Evolutionary conservation across 768 basidiomycete genomes (phyloP), one percentile per base, ranked within the genome.

Genomic region (Pulveroboletus sp.): DNA sequence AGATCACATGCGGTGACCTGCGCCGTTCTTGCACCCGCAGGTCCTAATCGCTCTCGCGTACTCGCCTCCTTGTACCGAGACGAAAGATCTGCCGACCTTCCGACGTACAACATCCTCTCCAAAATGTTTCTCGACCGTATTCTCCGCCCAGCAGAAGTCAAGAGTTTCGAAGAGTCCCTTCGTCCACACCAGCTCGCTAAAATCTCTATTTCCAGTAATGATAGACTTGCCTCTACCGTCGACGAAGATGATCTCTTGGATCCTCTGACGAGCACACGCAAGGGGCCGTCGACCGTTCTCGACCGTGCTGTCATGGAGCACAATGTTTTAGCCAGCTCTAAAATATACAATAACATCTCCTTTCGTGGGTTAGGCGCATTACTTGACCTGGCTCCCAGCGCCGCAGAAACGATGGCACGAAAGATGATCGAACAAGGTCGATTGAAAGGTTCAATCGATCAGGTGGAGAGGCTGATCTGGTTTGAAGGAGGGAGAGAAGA

Each of bases 121-220:
- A 97, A 97, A 66, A 98, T 98, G 95, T 94, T 97, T 71, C 84
- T 98, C 53, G 97, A 98, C 64, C 94, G 93, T 57, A 97, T 99
- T 64, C 80, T 99, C 42, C 87, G 94, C 37, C 78, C 93, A 2
- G 75, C 80, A 38, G 95, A 99, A 71, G 80, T 98, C 47, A 84
- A 89, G 63, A 85, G 85, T 40, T 99, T 99, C 64, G 91, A 94
- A 66, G 76, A 76, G 37, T 86, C 84, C 3, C 80, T 99, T 44
- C 87, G 88, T 58, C 81, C 87, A 14, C 97, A 99, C 71, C 97
- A 99, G 66, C 79, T 97, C 23, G 97, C 97, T n/a, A 86, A 84
- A 64, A 84, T 95, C 40, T 78, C 87, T 21, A 84, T 92, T 14
- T 89, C 89, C 12, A 81, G 86, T 47, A 91, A 90, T 58, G 90